These are phyloP conservation scores for Glycyrrhiza uralensis DNA, from an alignment of 306 rosid species.

Conservation along the genomic window DNA sequence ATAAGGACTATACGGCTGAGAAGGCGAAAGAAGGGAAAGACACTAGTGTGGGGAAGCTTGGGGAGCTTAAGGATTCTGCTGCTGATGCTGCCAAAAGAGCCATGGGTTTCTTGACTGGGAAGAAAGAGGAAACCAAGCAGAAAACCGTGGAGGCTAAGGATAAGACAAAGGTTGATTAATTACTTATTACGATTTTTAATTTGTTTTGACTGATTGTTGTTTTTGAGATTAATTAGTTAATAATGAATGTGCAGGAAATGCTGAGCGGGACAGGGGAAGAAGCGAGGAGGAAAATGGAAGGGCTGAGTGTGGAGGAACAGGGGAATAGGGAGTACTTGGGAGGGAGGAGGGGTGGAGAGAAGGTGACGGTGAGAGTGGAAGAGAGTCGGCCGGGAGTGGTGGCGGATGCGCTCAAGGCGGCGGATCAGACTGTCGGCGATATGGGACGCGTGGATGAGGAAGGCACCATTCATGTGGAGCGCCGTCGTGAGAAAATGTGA, in stretches of 20 bases:
- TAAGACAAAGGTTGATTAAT: background rate
- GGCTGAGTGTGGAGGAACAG: constrained; percentile 41
- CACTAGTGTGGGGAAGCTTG: constrained; percentile 47
- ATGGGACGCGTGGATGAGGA: constrained; percentile 43
- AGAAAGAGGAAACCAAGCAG: constrained; percentile 58
- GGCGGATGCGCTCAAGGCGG: constrained; percentile 38
- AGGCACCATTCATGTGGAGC: constrained; percentile 39
- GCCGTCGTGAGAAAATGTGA: constrained; percentile 58
- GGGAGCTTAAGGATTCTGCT: constrained; percentile 57
- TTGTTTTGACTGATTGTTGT: background rate
- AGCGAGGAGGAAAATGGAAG: constrained; percentile 46
- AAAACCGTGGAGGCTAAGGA: constrained; percentile 16
- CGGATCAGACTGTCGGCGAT: constrained; percentile 42
- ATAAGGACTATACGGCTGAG: constrained; percentile 42
- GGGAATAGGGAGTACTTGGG: too few species aligned
- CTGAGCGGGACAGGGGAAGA: constrained; percentile 41
- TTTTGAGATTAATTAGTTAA: too few species aligned
- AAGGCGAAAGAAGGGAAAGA: constrained; percentile 59
- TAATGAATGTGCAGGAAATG: constrained; percentile 47
- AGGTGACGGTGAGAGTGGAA: constrained; percentile 29
- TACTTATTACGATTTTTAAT: background rate
- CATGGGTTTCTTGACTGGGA: constrained; percentile 51
- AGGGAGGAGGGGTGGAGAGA: constrained; percentile 24
- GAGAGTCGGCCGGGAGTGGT: constrained; percentile 52
- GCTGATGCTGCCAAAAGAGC: constrained; percentile 61